These are phyloP conservation scores for Exsudoporus floridanus DNA, from an alignment of 1,284 basidiomycete species.

Conservation along the genomic window DNA sequence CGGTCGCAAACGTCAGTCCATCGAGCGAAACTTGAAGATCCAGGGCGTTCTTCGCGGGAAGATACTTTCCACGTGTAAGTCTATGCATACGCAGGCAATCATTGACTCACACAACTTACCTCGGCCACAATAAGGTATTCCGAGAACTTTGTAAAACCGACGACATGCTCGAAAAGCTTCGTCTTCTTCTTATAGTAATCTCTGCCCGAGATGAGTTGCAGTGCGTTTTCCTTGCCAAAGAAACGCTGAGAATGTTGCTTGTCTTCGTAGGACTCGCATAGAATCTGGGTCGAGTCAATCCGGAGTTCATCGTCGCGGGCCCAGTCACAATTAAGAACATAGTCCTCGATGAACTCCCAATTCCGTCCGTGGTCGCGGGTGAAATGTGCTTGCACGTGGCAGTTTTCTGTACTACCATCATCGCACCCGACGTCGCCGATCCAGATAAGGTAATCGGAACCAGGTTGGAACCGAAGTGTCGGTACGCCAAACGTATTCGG, in stretches of 20 bases:
- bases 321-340: slow-evolving; percentile 93
- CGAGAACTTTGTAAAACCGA: slow-evolving; percentile 95
- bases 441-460: slow-evolving; percentile 88
- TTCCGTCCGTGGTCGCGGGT: slow-evolving; percentile 73
- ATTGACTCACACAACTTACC: slow-evolving; percentile 44
- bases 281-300: slow-evolving; percentile 82
- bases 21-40: slow-evolving; percentile 92
- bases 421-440: slow-evolving; percentile 75
- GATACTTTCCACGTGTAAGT: slow-evolving; percentile 47
- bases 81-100: not conserved
- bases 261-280: slow-evolving; percentile 86
- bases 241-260: slow-evolving; percentile 81
- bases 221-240: slow-evolving; percentile 59
- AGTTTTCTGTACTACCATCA: slow-evolving; percentile 42
- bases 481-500: slow-evolving; percentile 81
- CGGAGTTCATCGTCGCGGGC: slow-evolving; percentile 76
- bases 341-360: slow-evolving; percentile 81
- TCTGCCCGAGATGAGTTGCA: slow-evolving; percentile 80
- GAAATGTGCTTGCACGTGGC: slow-evolving; percentile 75
- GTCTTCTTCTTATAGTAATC: slow-evolving; percentile 74
- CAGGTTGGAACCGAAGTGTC: slow-evolving; percentile 87
- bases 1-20: slow-evolving; percentile 79
- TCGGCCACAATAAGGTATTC: slow-evolving; percentile 95
- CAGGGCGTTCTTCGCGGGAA: slow-evolving; percentile 58
- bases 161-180: slow-evolving; percentile 82